phyloP scores from a whole-genome alignment of 164 flowering plant genomes.

The Nymphaea colorata region DNA sequence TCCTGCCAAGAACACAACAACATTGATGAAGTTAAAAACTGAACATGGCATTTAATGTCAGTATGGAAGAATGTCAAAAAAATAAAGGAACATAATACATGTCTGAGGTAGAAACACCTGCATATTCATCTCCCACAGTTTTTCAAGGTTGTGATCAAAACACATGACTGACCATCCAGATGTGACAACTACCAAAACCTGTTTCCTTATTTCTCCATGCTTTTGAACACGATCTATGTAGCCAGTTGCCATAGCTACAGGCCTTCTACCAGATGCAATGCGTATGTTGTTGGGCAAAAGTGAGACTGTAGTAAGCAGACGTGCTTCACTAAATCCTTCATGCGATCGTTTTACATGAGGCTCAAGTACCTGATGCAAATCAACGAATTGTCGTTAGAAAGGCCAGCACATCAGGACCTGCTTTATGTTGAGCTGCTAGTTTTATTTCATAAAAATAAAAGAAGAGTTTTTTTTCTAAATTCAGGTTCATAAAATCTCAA shows the following conservation, averaged over 20 bases:
- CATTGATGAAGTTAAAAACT: not conserved
- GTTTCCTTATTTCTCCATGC: slow-evolving; percentile 56
- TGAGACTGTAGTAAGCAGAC: slow-evolving; percentile 57
- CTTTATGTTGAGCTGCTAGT: no score
- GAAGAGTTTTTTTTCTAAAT: not conserved
- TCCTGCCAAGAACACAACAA: slow-evolving; percentile 28
- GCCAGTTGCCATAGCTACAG: slow-evolving; percentile 96
- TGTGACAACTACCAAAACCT: slow-evolving; percentile 90
- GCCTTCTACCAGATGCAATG: slow-evolving; percentile 75
- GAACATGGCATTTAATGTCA: not conserved
- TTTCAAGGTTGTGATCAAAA: slow-evolving; percentile 88
- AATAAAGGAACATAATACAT: not conserved
- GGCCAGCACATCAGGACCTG: not conserved
- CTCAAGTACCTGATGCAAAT: slow-evolving; percentile 52
- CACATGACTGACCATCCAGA: slow-evolving; percentile 97
- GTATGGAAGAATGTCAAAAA: not conserved
- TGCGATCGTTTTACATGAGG: slow-evolving; percentile 69
- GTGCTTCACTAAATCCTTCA: slow-evolving; percentile 88
- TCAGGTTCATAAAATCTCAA: not conserved
- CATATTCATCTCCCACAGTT: slow-evolving; percentile 80
- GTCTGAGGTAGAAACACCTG: slow-evolving; percentile 36
- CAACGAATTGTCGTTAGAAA: not conserved
- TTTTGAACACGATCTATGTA: slow-evolving; percentile 54
- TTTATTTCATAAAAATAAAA: not conserved
- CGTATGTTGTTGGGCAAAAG: slow-evolving; percentile 82